Evolutionary conservation across 257 asterid genomes (phyloP), one percentile per base, ranked within the genome.

Genomic region (Solanum pimpinellifolium): DNA sequence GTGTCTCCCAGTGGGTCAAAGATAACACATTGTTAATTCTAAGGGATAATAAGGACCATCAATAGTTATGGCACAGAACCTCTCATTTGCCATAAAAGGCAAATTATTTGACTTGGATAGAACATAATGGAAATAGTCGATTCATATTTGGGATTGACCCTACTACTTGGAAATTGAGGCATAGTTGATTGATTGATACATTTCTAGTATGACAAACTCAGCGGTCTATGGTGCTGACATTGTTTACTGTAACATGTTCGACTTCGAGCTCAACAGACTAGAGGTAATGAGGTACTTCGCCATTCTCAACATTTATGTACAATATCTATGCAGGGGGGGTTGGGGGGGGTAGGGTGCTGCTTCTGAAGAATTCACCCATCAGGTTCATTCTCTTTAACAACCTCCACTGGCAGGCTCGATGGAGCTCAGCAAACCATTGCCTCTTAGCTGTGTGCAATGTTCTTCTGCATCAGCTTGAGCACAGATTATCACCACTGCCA

Each of bases 401-500:
- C 95, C 97, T 72, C 98, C 99, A 86, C 89, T 88, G 52, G 95
- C 97, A 16, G 98, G 99, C 92, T 97, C 98, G 37, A 95, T 94
- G 4, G 98, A 94, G 93, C 99, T 97, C 90, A 95, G 68, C 86
- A 97, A 97, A 31, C 98, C 98, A 59, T 94, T 97, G 92, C 98
- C 98, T 90, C 98, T 89, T 47, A 97, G 94, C 93, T 95, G 98
- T 86, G 85, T 94, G 90, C 98, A 97, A 75, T 97, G 98, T 39
- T 97, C 98, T 90, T 97, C 99, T 1, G 98, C 98, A 86, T 95
- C 98, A 46, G 91, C 94, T 92, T 97, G 99, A 84, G 91, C 98
- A 73, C 99, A 97, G 84, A 94, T 89, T 83, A 97, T 95, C 75
- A 97, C 98, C 77, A 97, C 98, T 0, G 98, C 33, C 52, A 94